These are phyloP conservation scores for Ascochyta koolunga DNA, from an alignment of 2,329 filamentous ascomycete genomes.

Conservation along the genomic window DNA sequence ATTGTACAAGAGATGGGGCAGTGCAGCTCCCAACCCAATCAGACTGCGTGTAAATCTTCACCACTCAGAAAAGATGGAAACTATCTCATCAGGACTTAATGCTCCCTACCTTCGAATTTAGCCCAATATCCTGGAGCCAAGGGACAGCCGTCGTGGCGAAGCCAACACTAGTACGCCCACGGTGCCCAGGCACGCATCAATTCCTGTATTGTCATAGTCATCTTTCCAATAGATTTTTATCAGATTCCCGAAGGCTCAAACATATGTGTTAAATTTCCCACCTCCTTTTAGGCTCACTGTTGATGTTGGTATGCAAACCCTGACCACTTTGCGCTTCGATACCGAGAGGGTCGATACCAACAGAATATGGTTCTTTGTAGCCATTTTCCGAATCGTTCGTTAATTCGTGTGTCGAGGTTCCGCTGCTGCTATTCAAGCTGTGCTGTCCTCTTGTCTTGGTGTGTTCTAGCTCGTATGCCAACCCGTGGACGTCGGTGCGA, in stretches of 20 bases:
- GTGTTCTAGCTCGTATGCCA: constrained; percentile 38
- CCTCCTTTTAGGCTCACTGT: constrained; percentile 28
- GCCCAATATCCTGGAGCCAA: too few species aligned
- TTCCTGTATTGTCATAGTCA: too few species aligned
- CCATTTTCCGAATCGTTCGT: constrained; percentile 18
- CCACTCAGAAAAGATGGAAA: too few species aligned
- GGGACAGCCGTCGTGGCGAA: too few species aligned
- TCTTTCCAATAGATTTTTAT: too few species aligned
- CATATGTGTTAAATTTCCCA: constrained; percentile 26
- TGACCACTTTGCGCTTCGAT: constrained; percentile 12
- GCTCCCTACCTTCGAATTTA: too few species aligned
- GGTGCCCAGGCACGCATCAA: too few species aligned
- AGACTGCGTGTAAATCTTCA: neutral
- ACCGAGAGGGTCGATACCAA: constrained; percentile 34
- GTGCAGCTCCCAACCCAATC: neutral
- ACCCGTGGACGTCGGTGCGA: constrained; percentile 29
- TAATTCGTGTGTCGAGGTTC: constrained; percentile 29
- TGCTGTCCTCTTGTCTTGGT: constrained; percentile 14
- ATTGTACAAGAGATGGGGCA: constrained; percentile 1
- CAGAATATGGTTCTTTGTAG: constrained; percentile 28
- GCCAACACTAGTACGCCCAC: too few species aligned
- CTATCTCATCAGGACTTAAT: too few species aligned
- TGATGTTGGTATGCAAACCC: constrained; percentile 30
- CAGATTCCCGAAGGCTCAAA: too few species aligned
- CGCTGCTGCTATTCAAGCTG: constrained; percentile 35